phyloP scores from a whole-genome alignment of 2,329 filamentous ascomycete genomes.

The Hypocreales sp. region DNA sequence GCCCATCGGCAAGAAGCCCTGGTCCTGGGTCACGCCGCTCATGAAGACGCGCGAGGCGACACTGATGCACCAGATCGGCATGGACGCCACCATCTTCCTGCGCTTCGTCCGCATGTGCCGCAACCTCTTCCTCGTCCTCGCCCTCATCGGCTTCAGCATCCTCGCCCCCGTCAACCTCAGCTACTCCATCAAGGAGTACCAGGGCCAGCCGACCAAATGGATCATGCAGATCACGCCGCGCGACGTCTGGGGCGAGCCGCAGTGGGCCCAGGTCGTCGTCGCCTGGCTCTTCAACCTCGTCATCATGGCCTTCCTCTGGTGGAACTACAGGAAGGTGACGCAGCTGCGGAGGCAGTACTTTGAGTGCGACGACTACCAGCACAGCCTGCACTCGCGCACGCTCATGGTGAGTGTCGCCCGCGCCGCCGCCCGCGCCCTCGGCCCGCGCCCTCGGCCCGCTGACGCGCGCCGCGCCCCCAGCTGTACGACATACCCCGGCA shows the following conservation, averaged over 20 bases:
- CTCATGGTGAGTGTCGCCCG: constrained; percentile 48
- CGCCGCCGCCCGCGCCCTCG: no score
- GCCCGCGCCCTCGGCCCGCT: no score
- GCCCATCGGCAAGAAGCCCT: constrained; percentile 69
- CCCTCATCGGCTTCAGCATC: constrained; percentile 58
- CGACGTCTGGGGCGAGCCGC: constrained; percentile 32
- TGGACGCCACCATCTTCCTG: constrained; percentile 86
- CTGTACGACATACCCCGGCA: constrained; percentile 71
- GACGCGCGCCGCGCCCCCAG: no score
- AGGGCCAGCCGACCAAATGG: constrained; percentile 19
- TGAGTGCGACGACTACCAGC: constrained; percentile 74
- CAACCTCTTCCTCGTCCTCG: constrained; percentile 67
- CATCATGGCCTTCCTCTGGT: constrained; percentile 72
- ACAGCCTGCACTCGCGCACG: constrained; percentile 64
- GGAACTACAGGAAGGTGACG: constrained; percentile 66
- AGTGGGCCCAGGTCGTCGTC: constrained; percentile 45
- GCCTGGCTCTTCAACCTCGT: constrained; percentile 57
- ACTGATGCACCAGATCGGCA: constrained; percentile 65
- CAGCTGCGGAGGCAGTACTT: constrained; percentile 65
- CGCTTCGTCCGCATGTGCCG: constrained; percentile 83
- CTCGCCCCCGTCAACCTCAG: constrained; percentile 68
- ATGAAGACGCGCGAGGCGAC: constrained; percentile 63
- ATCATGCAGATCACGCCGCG: constrained; percentile 45
- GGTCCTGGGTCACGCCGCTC: constrained; percentile 74
- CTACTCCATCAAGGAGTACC: constrained; percentile 16